Evolutionary conservation across 2,329 filamentous ascomycete species (phyloP), one percentile per base, ranked within the genome.

Genomic region (Penicillium fuscoglaucum): DNA sequence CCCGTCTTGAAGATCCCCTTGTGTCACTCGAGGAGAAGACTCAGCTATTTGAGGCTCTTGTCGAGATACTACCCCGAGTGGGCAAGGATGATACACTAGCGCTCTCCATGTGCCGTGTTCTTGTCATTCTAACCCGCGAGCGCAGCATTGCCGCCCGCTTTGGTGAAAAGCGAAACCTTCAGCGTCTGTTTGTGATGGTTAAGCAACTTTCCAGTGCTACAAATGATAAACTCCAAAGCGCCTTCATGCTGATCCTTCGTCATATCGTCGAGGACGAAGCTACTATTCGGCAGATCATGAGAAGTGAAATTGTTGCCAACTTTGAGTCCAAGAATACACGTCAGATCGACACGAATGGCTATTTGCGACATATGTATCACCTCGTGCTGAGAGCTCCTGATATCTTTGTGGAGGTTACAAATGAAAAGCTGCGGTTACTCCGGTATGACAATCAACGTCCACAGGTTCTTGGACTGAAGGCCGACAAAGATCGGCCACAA

Each of bases 201-300:
- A 96, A 96, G 74, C 93, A 98, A 73, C 84, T 98, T 59, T 88
- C 91, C 21, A 90, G 90, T 28, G 84, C 87, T 31, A 89, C 90
- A 7, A 90, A 91, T 31, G 85, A 90, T 55, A 88, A 88, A 55
- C 83, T 99, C 10, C 85, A 88, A 61, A 83, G 83, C 61, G 84
- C 89, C 57, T 89, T 96, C 68, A 88, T 98, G 83, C 84, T 93
- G 13, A 88, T 97, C 52, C 79, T 99, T 44, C 88, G 96, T 41
- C 95, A 99, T 70, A 88, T 99, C 63, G 86, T 98, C 54, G 95
- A 99, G 75, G 96, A 99, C 69, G 91, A 96, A 50, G 88, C 92
- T 19, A 95, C 89, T 2, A 84, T 98, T 60, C 91, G 90, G 64
- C 91, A 97, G 71, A 88, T 96, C 60, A 97, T 99, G 90, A 85